A percentile compares a stretch with the other conserved stretches of the same genome.
These are phyloP conservation scores for Clonostachys solani DNA, from an alignment of 2,329 filamentous ascomycete genomes.

Conservation along the genomic window DNA sequence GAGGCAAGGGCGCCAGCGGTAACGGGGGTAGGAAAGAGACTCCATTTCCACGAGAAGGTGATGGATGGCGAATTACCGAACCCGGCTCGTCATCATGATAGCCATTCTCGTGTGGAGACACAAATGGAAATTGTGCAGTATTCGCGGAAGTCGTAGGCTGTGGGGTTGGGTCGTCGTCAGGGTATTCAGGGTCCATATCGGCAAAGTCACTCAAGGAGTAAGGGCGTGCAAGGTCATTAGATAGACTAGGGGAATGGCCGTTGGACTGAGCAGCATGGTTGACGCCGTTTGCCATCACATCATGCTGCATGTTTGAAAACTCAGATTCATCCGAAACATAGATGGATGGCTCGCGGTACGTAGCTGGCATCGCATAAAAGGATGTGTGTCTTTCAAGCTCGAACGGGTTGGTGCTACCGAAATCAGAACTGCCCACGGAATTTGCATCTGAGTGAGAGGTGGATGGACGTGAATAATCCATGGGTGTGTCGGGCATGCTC, in stretches of 20 bases:
- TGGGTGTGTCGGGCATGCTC: conserved; percentile 44
- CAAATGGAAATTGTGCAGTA: background rate
- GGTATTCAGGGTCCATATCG: conserved; percentile 31
- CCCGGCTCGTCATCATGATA: background rate
- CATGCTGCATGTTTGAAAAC: conserved; percentile 25
- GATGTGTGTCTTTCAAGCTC: conserved; percentile 61
- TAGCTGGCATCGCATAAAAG: conserved; percentile 37
- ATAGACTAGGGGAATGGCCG: conserved; percentile 1
- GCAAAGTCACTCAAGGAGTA: conserved; percentile 34
- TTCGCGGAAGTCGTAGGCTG: background rate
- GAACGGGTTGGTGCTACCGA: conserved; percentile 53
- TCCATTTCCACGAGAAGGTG: background rate
- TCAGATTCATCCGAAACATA: conserved; percentile 58
- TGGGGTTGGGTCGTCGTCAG: conserved; percentile 2
- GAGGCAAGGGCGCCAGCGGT: conserved; percentile 40
- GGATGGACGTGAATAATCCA: conserved; percentile 49
- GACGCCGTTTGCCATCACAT: conserved; percentile 10
- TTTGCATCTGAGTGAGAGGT: conserved; percentile 56
- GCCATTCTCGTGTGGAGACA: background rate
- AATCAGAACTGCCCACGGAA: conserved; percentile 51
- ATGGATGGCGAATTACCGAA: background rate
- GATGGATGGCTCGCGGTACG: conserved; percentile 50
- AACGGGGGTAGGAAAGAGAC: conserved; percentile 19
- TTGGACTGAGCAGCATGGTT: conserved; percentile 4
- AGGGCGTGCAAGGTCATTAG: conserved; percentile 11